Percentiles rank a stretch among this genome's conserved stretches.
Conservation (phyloP, 305 asterid species). For the Fraxinus nigra region DNA sequence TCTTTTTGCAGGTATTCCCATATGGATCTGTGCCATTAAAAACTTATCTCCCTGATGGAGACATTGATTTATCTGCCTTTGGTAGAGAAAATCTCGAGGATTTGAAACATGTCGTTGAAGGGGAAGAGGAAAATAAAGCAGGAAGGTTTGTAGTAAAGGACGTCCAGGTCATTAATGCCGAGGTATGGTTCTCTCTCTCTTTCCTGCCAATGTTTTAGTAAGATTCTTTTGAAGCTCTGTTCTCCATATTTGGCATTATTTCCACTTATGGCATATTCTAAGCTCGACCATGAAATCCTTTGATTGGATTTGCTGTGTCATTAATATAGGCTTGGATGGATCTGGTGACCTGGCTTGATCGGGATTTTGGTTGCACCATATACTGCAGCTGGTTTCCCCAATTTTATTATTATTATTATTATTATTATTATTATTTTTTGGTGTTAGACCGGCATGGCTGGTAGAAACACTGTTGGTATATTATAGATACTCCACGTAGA, state of each 20-base stretch:
- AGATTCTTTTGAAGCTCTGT: not conserved
- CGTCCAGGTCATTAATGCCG: constrained; percentile 77
- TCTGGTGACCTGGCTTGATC: not conserved
- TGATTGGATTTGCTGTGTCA: constrained; percentile 1
- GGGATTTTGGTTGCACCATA: constrained; percentile 15
- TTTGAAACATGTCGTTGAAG: constrained; percentile 56
- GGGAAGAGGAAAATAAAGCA: constrained; percentile 46
- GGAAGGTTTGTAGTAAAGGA: constrained; percentile 70
- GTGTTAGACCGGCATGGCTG: not conserved
- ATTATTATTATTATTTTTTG: not conserved
- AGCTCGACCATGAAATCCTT: not conserved
- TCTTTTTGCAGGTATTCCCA: constrained; percentile 65
- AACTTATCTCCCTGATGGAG: constrained; percentile 97
- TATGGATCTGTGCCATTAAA: constrained; percentile 96
- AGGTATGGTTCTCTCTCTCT: constrained; percentile 44
- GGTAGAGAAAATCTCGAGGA: constrained; percentile 57
- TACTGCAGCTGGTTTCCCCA: not conserved
- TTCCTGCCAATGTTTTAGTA: not conserved
- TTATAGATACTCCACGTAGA: not conserved
- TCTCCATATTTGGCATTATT: not conserved
- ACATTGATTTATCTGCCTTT: constrained; percentile 82
- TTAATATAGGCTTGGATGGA: not conserved
- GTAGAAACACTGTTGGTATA: not conserved
- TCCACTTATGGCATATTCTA: not conserved
- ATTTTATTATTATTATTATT: not conserved